A percentile compares a stretch with the other conserved stretches of the same genome.
phyloP scores from a whole-genome alignment of 1,284 basidiomycete genomes.

The Sanghuangporus baumii region DNA sequence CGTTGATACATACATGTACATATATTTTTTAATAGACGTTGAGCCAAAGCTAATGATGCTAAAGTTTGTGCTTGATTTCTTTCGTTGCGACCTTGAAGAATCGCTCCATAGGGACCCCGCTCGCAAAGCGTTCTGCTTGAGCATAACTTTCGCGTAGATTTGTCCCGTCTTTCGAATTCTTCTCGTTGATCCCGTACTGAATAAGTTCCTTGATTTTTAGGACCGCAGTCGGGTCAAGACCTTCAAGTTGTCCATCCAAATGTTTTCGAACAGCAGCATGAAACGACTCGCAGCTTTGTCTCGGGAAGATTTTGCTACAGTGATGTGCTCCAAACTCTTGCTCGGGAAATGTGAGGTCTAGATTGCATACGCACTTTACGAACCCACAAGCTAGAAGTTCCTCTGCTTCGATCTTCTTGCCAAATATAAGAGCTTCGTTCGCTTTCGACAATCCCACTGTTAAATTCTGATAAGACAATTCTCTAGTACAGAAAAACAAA shows the following conservation, averaged over 20 bases:
- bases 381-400: slow-evolving; percentile 61
- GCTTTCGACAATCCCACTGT: slow-evolving; percentile 65
- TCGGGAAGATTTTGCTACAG: slow-evolving; percentile 53
- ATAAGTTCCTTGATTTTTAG: slow-evolving; percentile 51
- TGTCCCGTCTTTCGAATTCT: slow-evolving; percentile 57
- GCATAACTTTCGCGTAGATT: slow-evolving; percentile 67
- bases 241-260: slow-evolving; percentile 45
- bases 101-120: slow-evolving; percentile 46
- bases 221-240: slow-evolving; percentile 49
- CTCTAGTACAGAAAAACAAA: neutral
- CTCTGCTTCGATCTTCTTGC: slow-evolving; percentile 56
- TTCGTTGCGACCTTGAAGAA: slow-evolving; percentile 56
- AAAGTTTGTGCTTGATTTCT: slow-evolving; percentile 62
- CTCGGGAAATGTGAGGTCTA: neutral
- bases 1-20: too few species aligned
- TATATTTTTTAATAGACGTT: too few species aligned
- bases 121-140: slow-evolving; percentile 56
- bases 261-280: slow-evolving; percentile 23
- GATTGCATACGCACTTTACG: slow-evolving; percentile 46
- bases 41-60: slow-evolving; percentile 5
- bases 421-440: slow-evolving; percentile 64
- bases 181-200: slow-evolving; percentile 50
- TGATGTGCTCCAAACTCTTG: neutral
- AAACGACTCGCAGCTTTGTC: slow-evolving; percentile 41
- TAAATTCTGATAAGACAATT: neutral